Percentiles rank a stretch among this genome's conserved stretches.
These are phyloP conservation scores for Penicillium pulvis DNA, from an alignment of 495 filamentous ascomycete genomes.

Conservation along the genomic window DNA sequence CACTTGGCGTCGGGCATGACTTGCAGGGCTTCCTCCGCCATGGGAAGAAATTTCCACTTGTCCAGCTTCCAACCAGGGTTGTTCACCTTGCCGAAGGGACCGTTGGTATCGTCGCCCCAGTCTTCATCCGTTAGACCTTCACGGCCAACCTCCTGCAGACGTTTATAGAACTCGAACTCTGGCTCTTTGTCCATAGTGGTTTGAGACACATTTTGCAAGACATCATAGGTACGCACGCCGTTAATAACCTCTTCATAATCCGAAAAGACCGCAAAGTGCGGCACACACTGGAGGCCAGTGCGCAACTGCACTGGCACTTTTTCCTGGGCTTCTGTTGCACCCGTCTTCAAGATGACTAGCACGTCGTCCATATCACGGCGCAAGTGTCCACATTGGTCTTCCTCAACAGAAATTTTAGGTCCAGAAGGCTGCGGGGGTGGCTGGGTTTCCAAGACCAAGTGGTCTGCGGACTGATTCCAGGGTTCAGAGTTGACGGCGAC, in stretches of 20 bases:
- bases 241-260: slow-evolving; percentile 48
- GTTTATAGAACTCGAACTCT: slow-evolving; percentile 46
- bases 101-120: slow-evolving; percentile 35
- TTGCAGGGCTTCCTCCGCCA: slow-evolving; percentile 56
- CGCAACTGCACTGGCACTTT: slow-evolving; percentile 44
- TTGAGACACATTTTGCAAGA: slow-evolving; percentile 41
- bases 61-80: slow-evolving; percentile 62
- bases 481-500: slow-evolving; percentile 8
- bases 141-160: slow-evolving; percentile 39
- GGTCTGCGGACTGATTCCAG: slow-evolving; percentile 12
- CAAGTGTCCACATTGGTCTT: slow-evolving; percentile 24
- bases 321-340: slow-evolving; percentile 40
- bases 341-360: slow-evolving; percentile 47
- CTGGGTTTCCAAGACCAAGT: slow-evolving; percentile 14
- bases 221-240: slow-evolving; percentile 41
- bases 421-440: neutral
- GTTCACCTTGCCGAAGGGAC: slow-evolving; percentile 36
- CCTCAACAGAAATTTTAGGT: slow-evolving; percentile 1
- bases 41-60: slow-evolving; percentile 69
- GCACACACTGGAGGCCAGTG: slow-evolving; percentile 43
- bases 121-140: slow-evolving; percentile 35
- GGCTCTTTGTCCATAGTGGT: slow-evolving; percentile 34
- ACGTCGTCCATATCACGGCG: slow-evolving; percentile 35
- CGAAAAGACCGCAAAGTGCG: slow-evolving; percentile 48
- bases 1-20: slow-evolving; percentile 56